Evolutionary conservation across 352 stramenopile species (phyloP), one percentile per base, ranked within the genome.

Genomic region (Pseudoperonospora humuli): DNA sequence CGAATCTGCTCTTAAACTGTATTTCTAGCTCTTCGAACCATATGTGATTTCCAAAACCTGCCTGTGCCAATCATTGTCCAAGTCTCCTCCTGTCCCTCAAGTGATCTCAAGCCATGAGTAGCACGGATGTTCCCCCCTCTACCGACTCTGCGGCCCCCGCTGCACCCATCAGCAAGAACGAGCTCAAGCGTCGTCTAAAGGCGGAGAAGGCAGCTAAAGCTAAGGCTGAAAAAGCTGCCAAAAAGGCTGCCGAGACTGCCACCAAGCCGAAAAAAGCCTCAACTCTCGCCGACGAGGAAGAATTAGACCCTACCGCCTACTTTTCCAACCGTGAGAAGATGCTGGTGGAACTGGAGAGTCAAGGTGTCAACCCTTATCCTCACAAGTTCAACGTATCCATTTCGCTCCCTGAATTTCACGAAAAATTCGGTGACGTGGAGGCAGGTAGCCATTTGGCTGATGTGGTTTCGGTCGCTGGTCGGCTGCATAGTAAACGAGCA

Each of bases 341-440:
- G 45, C 69, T 98, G 6, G 67, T 73, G 17, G 82, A 96, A 46
- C 74, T 97, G 13, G 84, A 98, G 62, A 79, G 76, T 43, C 70
- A 94, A 14, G 96, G 93, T 25, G 57, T 85, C 10, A 97, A 97
- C 69, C 82, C 91, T 23, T 99, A 98, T 69, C 97, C 97, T 20
- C 96, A 99, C 86, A 99, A 99, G 75, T 99, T 99, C 66, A 59
- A 96, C 28, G 92, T 97, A 2, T 84, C 85, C 40, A 88, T 79
- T 27, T 89, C 88, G 36, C 64, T 99, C 39, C 84, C 93, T 3
- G 95, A 98, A 33, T 99, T 97, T 64, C 84, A 95, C 43, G 69
- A 61, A 4, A 75, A 95, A 53, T 99, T 86, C 68, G 34, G 41
- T 17, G 39, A 54, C 26, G 25, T 86, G 0, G 92, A 96, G 49